phyloP scores from a whole-genome alignment of 73 alveolate species.

The Effrenium voratum region DNA sequence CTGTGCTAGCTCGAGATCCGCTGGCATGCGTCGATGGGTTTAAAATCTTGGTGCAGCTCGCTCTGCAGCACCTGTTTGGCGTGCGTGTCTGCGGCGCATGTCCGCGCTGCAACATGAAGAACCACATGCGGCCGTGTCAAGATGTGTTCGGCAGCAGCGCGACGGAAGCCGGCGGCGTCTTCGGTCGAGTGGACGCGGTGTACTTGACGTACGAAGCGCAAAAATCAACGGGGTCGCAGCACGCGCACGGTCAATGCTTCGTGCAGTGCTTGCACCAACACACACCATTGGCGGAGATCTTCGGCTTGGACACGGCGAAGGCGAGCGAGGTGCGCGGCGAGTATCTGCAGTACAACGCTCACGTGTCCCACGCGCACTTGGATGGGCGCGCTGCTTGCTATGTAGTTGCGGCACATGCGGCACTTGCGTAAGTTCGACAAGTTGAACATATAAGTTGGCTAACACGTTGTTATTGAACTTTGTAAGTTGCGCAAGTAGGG shows the following conservation, averaged over 20 bases:
- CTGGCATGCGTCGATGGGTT: constrained; percentile 27
- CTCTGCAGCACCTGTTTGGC: neutral
- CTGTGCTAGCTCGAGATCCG: neutral
- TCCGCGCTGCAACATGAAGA: neutral
- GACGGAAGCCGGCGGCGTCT: neutral
- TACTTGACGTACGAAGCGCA: neutral
- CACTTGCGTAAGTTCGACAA: no score
- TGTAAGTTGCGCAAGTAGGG: no score
- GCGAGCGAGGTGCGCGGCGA: neutral
- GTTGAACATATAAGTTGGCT: no score
- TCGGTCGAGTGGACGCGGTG: neutral
- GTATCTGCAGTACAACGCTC: neutral
- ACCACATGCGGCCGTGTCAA: neutral
- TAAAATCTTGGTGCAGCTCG: neutral
- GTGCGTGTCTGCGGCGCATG: neutral
- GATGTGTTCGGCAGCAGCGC: neutral
- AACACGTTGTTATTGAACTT: no score
- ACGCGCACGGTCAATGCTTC: neutral
- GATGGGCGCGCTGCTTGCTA: no score
- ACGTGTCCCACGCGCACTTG: neutral
- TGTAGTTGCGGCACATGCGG: no score
- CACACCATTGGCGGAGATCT: neutral
- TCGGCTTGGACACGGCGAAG: neutral
- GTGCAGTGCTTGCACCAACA: no score
- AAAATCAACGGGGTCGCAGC: neutral